phyloP scores from a whole-genome alignment of 1,139 yeast genomes.

The Candida glucosophila region DNA sequence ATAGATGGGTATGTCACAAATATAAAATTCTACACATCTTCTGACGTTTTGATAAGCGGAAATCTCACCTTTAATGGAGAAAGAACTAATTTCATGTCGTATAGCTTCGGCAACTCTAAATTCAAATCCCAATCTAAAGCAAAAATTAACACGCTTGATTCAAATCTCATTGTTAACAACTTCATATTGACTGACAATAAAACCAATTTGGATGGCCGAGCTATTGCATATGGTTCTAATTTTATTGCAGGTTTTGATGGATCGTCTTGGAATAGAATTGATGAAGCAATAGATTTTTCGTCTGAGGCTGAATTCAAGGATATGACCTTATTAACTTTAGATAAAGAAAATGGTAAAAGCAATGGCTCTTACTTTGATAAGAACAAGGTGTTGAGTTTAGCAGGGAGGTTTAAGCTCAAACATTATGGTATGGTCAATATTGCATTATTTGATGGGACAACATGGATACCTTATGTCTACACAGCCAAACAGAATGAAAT shows the following conservation, averaged over 20 bases:
- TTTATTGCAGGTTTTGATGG: slow-evolving; percentile 46
- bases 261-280: slow-evolving; percentile 34
- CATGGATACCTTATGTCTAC: slow-evolving; percentile 65
- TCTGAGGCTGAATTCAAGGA: slow-evolving; percentile 26
- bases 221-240: slow-evolving; percentile 47
- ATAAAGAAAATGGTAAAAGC: slow-evolving; percentile 16
- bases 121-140: slow-evolving; percentile 14
- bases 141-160: slow-evolving; percentile 16
- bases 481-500: slow-evolving; percentile 13
- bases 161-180: slow-evolving; percentile 35
- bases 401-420: slow-evolving; percentile 51
- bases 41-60: slow-evolving; percentile 56
- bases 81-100: slow-evolving; percentile 36
- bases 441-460: slow-evolving; percentile 60
- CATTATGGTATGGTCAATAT: slow-evolving; percentile 55
- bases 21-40: slow-evolving; percentile 42
- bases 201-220: slow-evolving; percentile 36
- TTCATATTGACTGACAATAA: slow-evolving; percentile 41
- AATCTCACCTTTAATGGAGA: slow-evolving; percentile 34
- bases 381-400: slow-evolving; percentile 43
- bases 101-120: slow-evolving; percentile 35
- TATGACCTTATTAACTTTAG: slow-evolving; percentile 23
- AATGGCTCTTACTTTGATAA: slow-evolving; percentile 29
- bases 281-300: slow-evolving; percentile 23
- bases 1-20: slow-evolving; percentile 49